A percentile compares a stretch with the other conserved stretches of the same genome.
These are phyloP conservation scores for Pseudocercospora pini-densiflorae DNA, from an alignment of 2,329 filamentous ascomycete species.

Conservation along the genomic window DNA sequence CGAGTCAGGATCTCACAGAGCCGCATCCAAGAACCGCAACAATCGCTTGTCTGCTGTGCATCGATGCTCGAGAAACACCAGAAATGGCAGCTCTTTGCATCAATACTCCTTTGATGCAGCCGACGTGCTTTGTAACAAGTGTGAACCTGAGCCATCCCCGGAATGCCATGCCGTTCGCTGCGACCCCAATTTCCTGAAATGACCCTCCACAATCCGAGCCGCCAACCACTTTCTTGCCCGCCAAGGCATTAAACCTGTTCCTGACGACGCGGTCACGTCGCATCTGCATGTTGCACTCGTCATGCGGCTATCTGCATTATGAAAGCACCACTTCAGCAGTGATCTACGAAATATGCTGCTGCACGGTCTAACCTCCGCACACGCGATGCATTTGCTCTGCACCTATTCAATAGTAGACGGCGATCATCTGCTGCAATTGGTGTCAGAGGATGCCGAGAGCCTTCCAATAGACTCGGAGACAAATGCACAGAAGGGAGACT, in stretches of 20 bases:
- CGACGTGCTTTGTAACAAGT: no score
- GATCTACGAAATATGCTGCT: constrained; percentile 1
- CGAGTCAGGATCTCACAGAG: neutral
- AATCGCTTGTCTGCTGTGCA: no score
- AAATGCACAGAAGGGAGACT: neutral
- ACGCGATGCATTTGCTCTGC: neutral
- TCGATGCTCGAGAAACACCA: no score
- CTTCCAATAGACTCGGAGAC: constrained; percentile 1
- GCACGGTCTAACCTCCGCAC: neutral
- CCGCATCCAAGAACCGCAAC: neutral
- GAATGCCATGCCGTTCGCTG: neutral
- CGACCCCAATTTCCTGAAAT: neutral
- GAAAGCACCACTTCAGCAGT: constrained; percentile 1
- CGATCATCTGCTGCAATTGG: neutral
- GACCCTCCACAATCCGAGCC: neutral
- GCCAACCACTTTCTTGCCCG: neutral
- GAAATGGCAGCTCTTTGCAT: no score
- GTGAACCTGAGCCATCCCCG: no score
- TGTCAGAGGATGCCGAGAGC: neutral
- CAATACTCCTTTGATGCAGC: no score
- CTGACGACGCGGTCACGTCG: constrained; percentile 1
- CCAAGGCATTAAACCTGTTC: constrained; percentile 7
- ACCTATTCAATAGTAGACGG: constrained; percentile 2
- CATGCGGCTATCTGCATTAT: constrained; percentile 7
- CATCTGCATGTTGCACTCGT: constrained; percentile 6